Percentiles rank a stretch among this genome's conserved stretches.
Evolutionary conservation across 208 protist species (phyloP).

Genomic region (Trypanosoma theileri): DNA sequence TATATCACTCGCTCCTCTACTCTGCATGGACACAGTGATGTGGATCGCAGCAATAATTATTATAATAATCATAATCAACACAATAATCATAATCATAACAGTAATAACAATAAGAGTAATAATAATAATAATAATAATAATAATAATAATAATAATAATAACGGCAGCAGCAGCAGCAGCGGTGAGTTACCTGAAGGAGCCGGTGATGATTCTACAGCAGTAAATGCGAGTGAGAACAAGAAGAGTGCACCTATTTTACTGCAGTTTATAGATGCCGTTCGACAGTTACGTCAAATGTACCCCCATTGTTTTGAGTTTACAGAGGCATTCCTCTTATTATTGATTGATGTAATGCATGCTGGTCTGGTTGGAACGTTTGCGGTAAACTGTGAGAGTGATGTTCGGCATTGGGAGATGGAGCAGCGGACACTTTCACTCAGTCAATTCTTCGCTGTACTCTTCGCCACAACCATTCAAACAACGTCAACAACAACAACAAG

Average conservation of each 20-base stretch:
- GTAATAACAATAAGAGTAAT: neutral
- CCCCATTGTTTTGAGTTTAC: constrained; percentile 89
- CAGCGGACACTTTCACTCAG: constrained; percentile 46
- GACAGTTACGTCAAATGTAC: constrained; percentile 75
- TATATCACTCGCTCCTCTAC: constrained; percentile 56
- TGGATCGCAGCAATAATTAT: neutral
- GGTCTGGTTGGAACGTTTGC: constrained; percentile 54
- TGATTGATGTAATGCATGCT: constrained; percentile 37
- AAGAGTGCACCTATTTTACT: constrained; percentile 77
- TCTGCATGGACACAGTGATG: neutral
- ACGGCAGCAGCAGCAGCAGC: too few relatives aligned
- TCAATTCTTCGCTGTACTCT: constrained; percentile 54
- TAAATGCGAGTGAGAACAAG: neutral
- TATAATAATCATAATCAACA: neutral
- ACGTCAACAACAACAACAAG: neutral
- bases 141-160: too few relatives aligned
- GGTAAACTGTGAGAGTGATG: constrained; percentile 50
- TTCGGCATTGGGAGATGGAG: constrained; percentile 30
- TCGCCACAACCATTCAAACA: constrained; percentile 34
- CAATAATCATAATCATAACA: neutral
- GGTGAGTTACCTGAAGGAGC: too few relatives aligned
- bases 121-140: neutral
- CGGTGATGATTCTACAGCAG: too few relatives aligned
- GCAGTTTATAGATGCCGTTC: constrained; percentile 92
- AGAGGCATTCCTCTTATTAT: constrained; percentile 52